Conservation (phyloP, 768 basidiomycete genomes). For the Naganishia vishniacii region DNA sequence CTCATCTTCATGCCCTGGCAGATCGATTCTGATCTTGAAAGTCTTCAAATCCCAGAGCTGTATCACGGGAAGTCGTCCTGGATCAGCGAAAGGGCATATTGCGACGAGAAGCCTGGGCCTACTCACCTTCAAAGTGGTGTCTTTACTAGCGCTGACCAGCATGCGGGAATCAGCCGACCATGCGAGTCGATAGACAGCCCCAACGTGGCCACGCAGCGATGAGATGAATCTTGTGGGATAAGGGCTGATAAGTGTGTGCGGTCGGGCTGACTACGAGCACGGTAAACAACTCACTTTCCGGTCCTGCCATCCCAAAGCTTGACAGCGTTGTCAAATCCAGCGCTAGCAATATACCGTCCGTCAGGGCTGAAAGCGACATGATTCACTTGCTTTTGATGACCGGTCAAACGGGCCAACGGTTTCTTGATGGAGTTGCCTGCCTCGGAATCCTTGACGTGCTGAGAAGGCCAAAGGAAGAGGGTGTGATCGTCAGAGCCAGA, state of each 20-base stretch:
- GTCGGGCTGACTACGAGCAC: not conserved
- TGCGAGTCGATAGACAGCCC: constrained; percentile 84
- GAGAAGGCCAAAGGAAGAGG: constrained; percentile 88
- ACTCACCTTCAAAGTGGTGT: constrained; percentile 85
- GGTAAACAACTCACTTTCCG: constrained; percentile 50
- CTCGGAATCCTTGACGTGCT: constrained; percentile 49
- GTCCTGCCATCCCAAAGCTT: constrained; percentile 77
- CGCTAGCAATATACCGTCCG: constrained; percentile 83
- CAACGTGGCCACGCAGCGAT: constrained; percentile 84
- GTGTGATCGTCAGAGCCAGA: constrained; percentile 98
- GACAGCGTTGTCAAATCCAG: constrained; percentile 83
- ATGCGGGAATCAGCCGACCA: constrained; percentile 93
- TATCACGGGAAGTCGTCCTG: not conserved
- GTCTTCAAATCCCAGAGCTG: constrained; percentile 96
- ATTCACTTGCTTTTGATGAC: constrained; percentile 89
- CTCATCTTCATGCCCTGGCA: constrained; percentile 94
- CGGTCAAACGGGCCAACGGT: constrained; percentile 72
- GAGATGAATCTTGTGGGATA: constrained; percentile 66
- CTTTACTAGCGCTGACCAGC: constrained; percentile 90
- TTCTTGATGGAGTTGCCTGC: constrained; percentile 55
- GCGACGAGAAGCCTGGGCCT: not conserved
- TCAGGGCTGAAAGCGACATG: constrained; percentile 94
- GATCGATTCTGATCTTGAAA: constrained; percentile 86
- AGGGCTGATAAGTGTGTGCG: not conserved
- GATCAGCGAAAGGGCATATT: not conserved